Evolutionary conservation across 176 grass and related monocot genomes (phyloP), one percentile per base, ranked within the genome.

Genomic region (Hordeum marinum): DNA sequence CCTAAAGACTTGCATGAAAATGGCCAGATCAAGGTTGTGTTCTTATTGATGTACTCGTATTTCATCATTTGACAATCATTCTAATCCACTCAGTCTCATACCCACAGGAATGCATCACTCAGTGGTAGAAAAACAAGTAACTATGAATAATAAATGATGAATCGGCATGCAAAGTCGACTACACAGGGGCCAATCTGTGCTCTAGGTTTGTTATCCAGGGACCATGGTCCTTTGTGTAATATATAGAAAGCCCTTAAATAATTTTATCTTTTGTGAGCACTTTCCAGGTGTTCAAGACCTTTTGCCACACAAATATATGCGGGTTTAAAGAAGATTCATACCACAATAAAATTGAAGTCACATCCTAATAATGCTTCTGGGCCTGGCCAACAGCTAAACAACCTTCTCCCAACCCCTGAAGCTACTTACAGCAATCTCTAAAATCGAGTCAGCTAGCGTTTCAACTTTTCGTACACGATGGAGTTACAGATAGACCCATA

Each of bases 51-150:
- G 32, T 67, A 61, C 24, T 68, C 27, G 25, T 70, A 14, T 63
- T 62, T 70, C 39, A 63, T 82, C 12, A 82, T 42, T 23, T 65
- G 63, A 66, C 9, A n/a, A 82, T 82, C 79, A 4, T 72, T 40
- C 12, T 42, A 54, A 64, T 69, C 50, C 3, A 11, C 21, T 78
- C 24, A 78, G 63, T 13, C 43, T 70, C 20, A 34, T 45, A 57
- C 31, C 61, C 40, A 82, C 62, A 35, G 1, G 39, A 52, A 78
- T 72, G 64, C 54, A 83, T 52, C 48, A 78, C 64, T 62, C 78
- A 37, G 43, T 54, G 57, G 7, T 25, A 60, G 29, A 60, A 7
- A 40, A 78, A 48, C 27, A 39, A 57, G 68, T 68, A 72, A 60
- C 23, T 58, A 18, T 25, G 32, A 0, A 25, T 79, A 41, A 78